Base-by-base conservation (phyloP, 371 early-diverging fungal genomes). In the Zychaea mexicana region DNA sequence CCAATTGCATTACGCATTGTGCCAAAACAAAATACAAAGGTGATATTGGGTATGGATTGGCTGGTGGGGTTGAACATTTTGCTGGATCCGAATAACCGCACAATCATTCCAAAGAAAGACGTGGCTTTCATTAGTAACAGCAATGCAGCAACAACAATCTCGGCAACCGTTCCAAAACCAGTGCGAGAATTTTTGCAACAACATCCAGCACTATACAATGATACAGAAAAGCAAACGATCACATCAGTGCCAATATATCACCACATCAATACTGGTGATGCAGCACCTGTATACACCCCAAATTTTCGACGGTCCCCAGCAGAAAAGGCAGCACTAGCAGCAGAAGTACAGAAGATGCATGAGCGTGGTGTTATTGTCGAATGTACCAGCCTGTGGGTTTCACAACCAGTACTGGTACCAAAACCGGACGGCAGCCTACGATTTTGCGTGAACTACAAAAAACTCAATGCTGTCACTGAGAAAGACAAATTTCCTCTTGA, bases 401-500 rank as follows among this genome's bases (percentile, higher is more conserved):
- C 78, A 1, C 82, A 84, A 4, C 61, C 78, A 1, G 61, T 83
- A 15, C 75, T 85, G 47, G 72, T 77, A 1, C 68, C 67, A 47
- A 84, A 88, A 63, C 73, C 76, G 30, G 74, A 82, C 26, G 77
- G 73, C 0, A 55, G 55, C 8, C 57, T 61, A 19, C 68, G 83
- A 2, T 45, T 86, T 4, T 78, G 76, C 15, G 66, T 82, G 0
- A 56, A 66, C n/a, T 72, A 55, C 32, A 8, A 67, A 19, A 53
- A 65, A 27, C 61, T 87, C 52, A 87, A 85, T 59, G 47, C 60
- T 0, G 65, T 69, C 0, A 84, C 83, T 0, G 65, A 61, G 2
- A 62, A 65, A 33, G 74, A 78, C 47, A 63, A 53, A 0, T 80
- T 72, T 64, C 78, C 84, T 0, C 26, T 81, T 5, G 82, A 81